Evolutionary conservation across 768 basidiomycete species (phyloP).

Genomic region (Leucocoprinus birnbaumii): DNA sequence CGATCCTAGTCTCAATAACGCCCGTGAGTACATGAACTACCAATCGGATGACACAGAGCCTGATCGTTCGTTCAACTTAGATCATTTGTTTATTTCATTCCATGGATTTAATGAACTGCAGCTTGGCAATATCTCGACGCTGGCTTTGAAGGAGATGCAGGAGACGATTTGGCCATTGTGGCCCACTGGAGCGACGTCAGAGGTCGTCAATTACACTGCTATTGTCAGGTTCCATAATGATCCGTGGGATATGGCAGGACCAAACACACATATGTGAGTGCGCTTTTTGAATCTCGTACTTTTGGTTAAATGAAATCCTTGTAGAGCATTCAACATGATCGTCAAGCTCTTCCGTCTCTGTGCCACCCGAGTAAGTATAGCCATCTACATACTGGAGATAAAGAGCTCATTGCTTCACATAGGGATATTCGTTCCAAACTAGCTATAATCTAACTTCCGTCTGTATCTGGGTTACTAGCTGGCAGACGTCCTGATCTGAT

Average conservation of each 20-base stretch:
- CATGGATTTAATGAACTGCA: constrained; percentile 62
- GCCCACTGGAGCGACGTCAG: constrained; percentile 59
- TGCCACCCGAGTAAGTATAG: constrained; percentile 46
- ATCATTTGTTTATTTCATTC: constrained; percentile 73
- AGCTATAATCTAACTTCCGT: constrained; percentile 57
- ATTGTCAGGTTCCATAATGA: constrained; percentile 59
- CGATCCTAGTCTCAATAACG: constrained; percentile 1
- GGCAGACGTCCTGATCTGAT: background rate
- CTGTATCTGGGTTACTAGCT: background rate
- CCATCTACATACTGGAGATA: constrained; percentile 6
- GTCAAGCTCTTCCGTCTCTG: constrained; percentile 58
- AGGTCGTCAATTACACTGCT: constrained; percentile 37
- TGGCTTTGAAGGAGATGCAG: constrained; percentile 57
- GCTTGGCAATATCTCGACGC: constrained; percentile 46
- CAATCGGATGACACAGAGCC: background rate
- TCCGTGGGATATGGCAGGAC: constrained; percentile 66
- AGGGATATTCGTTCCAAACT: constrained; percentile 75
- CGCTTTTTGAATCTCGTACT: background rate
- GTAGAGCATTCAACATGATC: constrained; percentile 60
- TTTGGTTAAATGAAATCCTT: constrained; percentile 7
- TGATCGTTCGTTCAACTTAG: constrained; percentile 30
- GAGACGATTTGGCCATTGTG: constrained; percentile 58
- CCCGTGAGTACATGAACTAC: background rate
- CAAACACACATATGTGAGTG: constrained; percentile 50
- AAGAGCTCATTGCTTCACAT: background rate